Evolutionary conservation across 805 yeast species (phyloP), one percentile per base, ranked within the genome.

Genomic region (Teunomyces pallodes): DNA sequence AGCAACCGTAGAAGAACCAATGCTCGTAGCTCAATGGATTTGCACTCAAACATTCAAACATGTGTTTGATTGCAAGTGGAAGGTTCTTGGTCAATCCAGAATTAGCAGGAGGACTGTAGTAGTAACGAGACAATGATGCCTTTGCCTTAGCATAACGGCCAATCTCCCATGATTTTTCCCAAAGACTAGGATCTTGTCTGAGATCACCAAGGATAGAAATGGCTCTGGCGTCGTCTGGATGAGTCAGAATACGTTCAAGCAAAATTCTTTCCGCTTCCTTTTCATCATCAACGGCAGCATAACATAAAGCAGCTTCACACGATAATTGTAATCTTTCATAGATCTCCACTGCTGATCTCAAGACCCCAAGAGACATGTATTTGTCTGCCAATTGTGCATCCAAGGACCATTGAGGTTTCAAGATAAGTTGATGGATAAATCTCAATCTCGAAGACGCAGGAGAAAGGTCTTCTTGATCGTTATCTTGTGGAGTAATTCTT

Each of bases 1-100:
- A 73, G 61, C 96, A 89, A 5, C 98, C 98, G 60, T 91, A 90
- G 58, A 90, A 81, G 62, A 84, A 92, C 96, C 98, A 90, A 31
- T 92, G 86, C 14, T 86, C 88, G 56, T 79, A 82, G 57, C 79
- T 81, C 46, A 89, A 70, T 8, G 97, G 94, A 61, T 85, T 85
- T 26, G 82, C 81, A 17, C 77, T 70, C 50, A 92, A 72, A 10
- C 94, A 84, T 33, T 90, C 96, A 55, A 81, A 79, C 69, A 90
- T 77, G 62, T 90, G 90, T 33, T 66, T 67, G 47, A 89, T 76
- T 0, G 90, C 86, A 27, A 66, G 55, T 6, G 62, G 71, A 13
- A 83, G 57, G 53, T 88, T 77, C 49, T 80, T 77, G 10, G 69
- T 60, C 9, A 77, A 55, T 0, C 86, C 84, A 9, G 84, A 70